Conservation (phyloP, 2,329 filamentous ascomycete genomes). For the Venturia asperata region DNA sequence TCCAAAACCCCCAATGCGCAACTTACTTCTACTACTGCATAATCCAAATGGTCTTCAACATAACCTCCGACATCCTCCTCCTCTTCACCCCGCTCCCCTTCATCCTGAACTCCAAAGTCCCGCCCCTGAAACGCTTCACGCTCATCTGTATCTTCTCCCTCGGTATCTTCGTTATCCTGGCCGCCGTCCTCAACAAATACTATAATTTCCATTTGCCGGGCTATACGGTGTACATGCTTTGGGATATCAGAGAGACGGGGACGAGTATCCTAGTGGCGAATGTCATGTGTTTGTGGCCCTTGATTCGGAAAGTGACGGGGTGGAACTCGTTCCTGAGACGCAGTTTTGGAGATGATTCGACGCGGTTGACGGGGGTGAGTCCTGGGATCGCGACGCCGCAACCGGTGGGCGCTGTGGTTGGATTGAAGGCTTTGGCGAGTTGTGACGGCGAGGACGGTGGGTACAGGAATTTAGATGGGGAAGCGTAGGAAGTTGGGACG, state of each 20-base stretch:
- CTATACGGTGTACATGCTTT: constrained; percentile 41
- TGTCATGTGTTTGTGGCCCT: constrained; percentile 43
- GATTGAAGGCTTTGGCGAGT: neutral
- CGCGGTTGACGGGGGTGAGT: neutral
- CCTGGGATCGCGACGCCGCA: neutral
- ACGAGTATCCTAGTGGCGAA: constrained; percentile 44
- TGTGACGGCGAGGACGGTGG: neutral
- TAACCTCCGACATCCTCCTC: constrained; percentile 22
- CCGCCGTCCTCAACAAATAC: constrained; percentile 43
- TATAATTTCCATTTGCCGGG: constrained; percentile 43
- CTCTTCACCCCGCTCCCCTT: constrained; percentile 21
- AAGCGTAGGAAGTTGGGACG: neutral
- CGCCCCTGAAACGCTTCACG: constrained; percentile 19
- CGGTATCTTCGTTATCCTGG: constrained; percentile 42
- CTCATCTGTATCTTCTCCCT: constrained; percentile 37
- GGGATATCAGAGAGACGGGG: constrained; percentile 44
- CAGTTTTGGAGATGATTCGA: neutral
- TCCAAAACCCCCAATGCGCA: constrained; percentile 21
- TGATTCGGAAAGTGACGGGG: constrained; percentile 36
- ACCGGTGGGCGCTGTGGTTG: neutral
- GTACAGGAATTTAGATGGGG: constrained; percentile 3
- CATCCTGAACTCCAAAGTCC: constrained; percentile 20
- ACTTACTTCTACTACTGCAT: constrained; percentile 22
- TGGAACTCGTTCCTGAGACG: constrained; percentile 16
- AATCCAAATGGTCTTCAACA: constrained; percentile 23